Conservation (phyloP, 2,329 filamentous ascomycete genomes). For the Chalara sp. region DNA sequence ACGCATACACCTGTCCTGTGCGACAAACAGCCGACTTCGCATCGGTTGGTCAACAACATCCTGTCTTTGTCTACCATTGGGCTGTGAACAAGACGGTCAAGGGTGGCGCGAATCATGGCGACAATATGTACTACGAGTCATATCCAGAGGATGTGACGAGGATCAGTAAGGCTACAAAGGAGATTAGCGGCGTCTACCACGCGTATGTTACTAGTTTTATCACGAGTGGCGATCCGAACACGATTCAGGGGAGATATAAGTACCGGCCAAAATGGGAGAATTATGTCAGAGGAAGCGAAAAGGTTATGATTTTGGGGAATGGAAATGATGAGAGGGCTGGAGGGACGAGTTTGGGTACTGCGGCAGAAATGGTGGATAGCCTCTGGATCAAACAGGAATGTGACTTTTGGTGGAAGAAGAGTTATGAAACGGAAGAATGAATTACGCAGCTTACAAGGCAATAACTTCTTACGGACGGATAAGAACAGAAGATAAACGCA, state of each 20-base stretch:
- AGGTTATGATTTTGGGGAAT: slow-evolving; percentile 38
- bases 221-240: slow-evolving; percentile 16
- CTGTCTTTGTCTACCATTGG: slow-evolving; percentile 51
- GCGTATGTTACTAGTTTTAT: slow-evolving; percentile 20
- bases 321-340: slow-evolving; percentile 43
- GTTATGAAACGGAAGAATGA: too few relatives aligned
- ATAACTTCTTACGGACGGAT: too few relatives aligned
- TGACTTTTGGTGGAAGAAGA: not conserved
- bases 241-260: slow-evolving; percentile 23
- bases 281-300: slow-evolving; percentile 26
- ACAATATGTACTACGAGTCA: slow-evolving; percentile 38
- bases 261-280: slow-evolving; percentile 21
- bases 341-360: slow-evolving; percentile 18
- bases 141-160: slow-evolving; percentile 25
- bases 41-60: slow-evolving; percentile 1
- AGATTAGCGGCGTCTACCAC: slow-evolving; percentile 16
- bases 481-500: too few relatives aligned
- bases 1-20: slow-evolving; percentile 57
- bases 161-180: slow-evolving; percentile 12
- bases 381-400: not conserved
- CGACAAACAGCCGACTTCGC: slow-evolving; percentile 47
- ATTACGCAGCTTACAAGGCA: too few relatives aligned
- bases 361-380: not conserved
- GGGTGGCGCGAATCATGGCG: slow-evolving; percentile 34
- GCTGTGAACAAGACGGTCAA: slow-evolving; percentile 34